Evolutionary conservation across 2,329 filamentous ascomycete genomes (phyloP), one percentile per base, ranked within the genome.

Genomic region (Coniochaeta sp.): DNA sequence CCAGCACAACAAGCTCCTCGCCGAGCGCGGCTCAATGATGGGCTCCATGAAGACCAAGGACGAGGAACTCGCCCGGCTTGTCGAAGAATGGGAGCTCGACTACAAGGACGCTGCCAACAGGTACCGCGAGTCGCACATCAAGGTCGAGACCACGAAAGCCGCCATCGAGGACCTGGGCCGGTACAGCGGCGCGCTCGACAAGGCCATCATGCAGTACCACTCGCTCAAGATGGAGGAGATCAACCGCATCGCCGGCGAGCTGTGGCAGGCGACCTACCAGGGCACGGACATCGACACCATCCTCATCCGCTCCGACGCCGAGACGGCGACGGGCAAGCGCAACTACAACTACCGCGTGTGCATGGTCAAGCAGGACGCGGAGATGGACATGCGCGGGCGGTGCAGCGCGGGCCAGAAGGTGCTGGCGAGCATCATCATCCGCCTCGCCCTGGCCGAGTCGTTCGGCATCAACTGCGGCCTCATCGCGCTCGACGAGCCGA

Each of bases 331-430:
- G 52, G 85, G 82, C 50, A 91, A 89, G 62, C 85, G 89, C 61
- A 88, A 78, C 56, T 97, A 97, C 78, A 97, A 99, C 71, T 99
- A 99, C 75, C 89, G 94, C 46, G 86, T 99, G 6, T 91, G 89
- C 69, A 99, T 99, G 94, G 84, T 96, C 60, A 99, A 99, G 73
- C 87, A 92, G 65, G 91, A 95, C 63, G 89, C 88, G 1, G 94
- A 99, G 69, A 96, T 99, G 91, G 94, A 99, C 72, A 99, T 99
- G 94, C 89, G 94, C 56, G 95, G 94, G 1, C 89, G 94, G 51
- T 99, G 94, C 76, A 95, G 89, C 59, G 94, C 94, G 1, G 94
- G 94, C 3, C 94, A 99, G 67, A 96, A 95, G 70, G 92, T 99
- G 26, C 82, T 99, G 26, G 94, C 94, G 4, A 91, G 86, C 68